These are phyloP conservation scores for Tephrocybe sp. DNA, from an alignment of 768 basidiomycete species.

Conservation along the genomic window DNA sequence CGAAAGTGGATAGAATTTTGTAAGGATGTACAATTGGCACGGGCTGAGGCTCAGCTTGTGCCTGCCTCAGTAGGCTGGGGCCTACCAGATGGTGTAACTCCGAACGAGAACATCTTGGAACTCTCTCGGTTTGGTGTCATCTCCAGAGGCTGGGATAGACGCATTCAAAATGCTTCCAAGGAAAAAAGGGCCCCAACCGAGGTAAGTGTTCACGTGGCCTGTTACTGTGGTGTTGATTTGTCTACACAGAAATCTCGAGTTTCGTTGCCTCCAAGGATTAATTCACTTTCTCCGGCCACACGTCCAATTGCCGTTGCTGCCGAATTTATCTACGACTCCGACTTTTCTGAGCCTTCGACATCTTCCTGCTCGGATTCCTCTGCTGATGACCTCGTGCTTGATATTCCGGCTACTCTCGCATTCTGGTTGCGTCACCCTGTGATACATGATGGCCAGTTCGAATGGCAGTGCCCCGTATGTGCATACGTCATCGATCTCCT, in stretches of 20 bases:
- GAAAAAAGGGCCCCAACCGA: conserved; percentile 4
- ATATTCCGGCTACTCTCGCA: conserved; percentile 11
- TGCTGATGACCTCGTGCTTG: conserved; percentile 19
- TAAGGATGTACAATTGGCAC: conserved; percentile 24
- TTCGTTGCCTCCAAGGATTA: background rate
- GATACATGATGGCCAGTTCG: conserved; percentile 40
- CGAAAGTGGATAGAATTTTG: conserved; percentile 49
- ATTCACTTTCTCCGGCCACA: background rate
- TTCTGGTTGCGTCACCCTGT: conserved; percentile 34
- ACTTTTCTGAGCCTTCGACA: conserved; percentile 55
- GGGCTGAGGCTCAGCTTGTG: conserved; percentile 28
- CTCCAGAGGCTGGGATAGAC: conserved; percentile 26
- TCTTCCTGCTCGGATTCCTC: conserved; percentile 40
- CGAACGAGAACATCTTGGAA: conserved; percentile 14
- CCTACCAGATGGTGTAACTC: conserved; percentile 24
- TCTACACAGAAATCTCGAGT: too few species aligned
- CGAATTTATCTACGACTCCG: conserved; percentile 45
- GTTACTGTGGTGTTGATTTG: conserved; percentile 3
- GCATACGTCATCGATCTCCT: conserved; percentile 45
- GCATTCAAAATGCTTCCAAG: conserved; percentile 18
- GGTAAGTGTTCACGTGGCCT: too few species aligned
- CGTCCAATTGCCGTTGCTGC: background rate
- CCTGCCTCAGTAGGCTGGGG: conserved; percentile 37
- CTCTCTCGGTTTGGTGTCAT: conserved; percentile 33
- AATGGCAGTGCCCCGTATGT: conserved; percentile 58